phyloP scores from a whole-genome alignment of 345 rosid genomes.

The Gossypium herbaceum region DNA sequence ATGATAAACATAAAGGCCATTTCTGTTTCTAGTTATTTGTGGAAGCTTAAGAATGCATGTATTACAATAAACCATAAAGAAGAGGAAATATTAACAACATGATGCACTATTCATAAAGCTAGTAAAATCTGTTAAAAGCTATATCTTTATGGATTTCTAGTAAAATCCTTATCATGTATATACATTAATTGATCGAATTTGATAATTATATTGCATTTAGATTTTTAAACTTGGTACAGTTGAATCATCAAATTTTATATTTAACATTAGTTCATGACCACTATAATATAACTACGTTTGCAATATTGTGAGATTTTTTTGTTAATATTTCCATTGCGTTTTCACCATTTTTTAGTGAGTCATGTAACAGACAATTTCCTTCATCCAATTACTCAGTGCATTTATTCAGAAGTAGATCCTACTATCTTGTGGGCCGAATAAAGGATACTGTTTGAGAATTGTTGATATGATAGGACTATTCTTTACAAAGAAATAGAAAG shows the following conservation, averaged over 20 bases:
- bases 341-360: background rate
- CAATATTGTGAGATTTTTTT: background rate
- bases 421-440: background rate
- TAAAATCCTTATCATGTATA: background rate
- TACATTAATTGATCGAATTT: background rate
- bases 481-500: background rate
- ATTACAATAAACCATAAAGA: background rate
- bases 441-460: background rate
- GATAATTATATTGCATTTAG: background rate
- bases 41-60: background rate
- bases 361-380: background rate
- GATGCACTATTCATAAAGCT: background rate
- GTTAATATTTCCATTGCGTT: background rate
- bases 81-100: background rate
- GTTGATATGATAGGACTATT: background rate
- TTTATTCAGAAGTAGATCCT: background rate
- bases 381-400: background rate
- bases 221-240: background rate
- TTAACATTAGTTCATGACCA: background rate
- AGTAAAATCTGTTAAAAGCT: background rate
- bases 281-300: background rate
- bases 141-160: background rate
- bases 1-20: background rate
- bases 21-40: background rate
- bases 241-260: background rate